A percentile compares a stretch with the other conserved stretches of the same genome.
Evolutionary conservation across 768 basidiomycete species (phyloP).

Genomic region (Hydnum rufescens): DNA sequence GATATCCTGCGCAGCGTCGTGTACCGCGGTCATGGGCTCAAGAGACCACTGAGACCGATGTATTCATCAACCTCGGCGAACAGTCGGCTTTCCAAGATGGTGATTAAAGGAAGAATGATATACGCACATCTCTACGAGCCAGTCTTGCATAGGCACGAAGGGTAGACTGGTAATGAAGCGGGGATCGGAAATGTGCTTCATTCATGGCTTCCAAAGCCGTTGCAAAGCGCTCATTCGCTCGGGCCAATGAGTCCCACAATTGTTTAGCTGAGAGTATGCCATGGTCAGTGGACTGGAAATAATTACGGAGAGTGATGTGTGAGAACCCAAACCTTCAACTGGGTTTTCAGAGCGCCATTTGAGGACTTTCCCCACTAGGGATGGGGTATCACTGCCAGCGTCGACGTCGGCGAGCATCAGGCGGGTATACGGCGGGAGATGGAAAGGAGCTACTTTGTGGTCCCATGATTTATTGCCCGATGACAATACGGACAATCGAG

Average conservation of each 20-base stretch:
- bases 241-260: constrained; percentile 13
- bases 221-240: constrained; percentile 11
- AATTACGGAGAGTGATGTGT: background rate
- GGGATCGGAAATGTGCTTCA: no score
- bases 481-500: constrained; percentile 32
- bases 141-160: no score
- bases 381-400: constrained; percentile 89
- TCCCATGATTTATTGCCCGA: constrained; percentile 60
- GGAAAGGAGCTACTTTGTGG: constrained; percentile 43
- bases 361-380: constrained; percentile 77
- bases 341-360: constrained; percentile 62
- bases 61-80: no score
- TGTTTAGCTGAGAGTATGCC: constrained; percentile 7
- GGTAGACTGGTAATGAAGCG: no score
- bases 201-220: background rate
- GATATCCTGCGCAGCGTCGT: constrained; percentile 31
- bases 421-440: constrained; percentile 64
- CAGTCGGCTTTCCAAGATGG: no score
- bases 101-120: no score
- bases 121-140: no score
- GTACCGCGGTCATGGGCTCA: background rate
- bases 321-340: constrained; percentile 29
- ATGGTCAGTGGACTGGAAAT: background rate
- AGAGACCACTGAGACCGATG: no score
- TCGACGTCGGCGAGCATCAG: constrained; percentile 91